Evolutionary conservation across 208 protist species (phyloP), one percentile per base, ranked within the genome.

Genomic region (Trypanosoma caninum): DNA sequence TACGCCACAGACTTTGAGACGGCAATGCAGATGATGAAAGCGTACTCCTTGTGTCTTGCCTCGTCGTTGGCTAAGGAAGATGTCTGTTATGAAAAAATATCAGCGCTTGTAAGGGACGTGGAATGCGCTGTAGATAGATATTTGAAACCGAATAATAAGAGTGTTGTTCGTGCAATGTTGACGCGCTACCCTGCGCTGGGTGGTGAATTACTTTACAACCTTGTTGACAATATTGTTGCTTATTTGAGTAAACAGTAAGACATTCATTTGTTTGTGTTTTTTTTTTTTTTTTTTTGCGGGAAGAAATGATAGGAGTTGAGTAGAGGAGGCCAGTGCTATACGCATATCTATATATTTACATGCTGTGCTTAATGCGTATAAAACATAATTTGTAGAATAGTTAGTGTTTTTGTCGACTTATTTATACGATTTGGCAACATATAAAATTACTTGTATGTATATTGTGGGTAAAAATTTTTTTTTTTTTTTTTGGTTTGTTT

Each of bases 181-280:
- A 59, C 69, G 27, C 64, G 65, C 22, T 89, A 86, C 62, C 76
- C 79, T 0, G 82, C 72, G 18, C 72, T 89, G 0, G 79, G 82
- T 13, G 82, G 78, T 9, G 48, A 61, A 22, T 50, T 84, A 27
- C 54, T 91, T 30, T 61, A 77, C 54, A 65, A 31, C 28, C 35
- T 84, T 37, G 61, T 80, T 28, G 80, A 91, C 62, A 66, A 51
- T 53, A 62, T 84, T 37, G 60, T 61, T 6, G 47, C 63, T 23
- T 84, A 77, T 62, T 77, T 80, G 31, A 51, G 54, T 40, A 67
- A 55, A 14, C 54, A 47, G 41, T 16, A 25, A 52, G 37, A 33
- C 41, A n/a, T 60, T 51, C n/a, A n/a, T n/a, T n/a, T n/a, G n/a
- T n/a, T n/a, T n/a, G 38, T 22, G 35, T 62, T 58, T 41, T 34